These are phyloP conservation scores for Leptographium wingfieldii DNA, from an alignment of 2,329 filamentous ascomycete genomes.

Conservation along the genomic window DNA sequence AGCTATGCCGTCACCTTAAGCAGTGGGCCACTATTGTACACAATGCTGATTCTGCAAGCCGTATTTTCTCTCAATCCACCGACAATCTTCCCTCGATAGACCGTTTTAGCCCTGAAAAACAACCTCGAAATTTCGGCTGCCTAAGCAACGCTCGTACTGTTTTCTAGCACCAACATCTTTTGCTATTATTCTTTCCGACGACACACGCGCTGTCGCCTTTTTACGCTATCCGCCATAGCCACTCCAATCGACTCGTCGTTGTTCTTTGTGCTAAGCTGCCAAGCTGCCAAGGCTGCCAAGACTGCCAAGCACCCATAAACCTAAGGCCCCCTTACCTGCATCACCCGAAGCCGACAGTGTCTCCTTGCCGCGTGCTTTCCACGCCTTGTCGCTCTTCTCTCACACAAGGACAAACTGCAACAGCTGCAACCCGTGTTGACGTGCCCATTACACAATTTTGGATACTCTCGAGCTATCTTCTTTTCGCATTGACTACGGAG, in stretches of 20 bases:
- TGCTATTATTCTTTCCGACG: neutral
- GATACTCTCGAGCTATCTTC: neutral
- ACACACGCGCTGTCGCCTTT: neutral
- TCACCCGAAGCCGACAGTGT: neutral
- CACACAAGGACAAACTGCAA: neutral
- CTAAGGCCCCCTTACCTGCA: neutral
- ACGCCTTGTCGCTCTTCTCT: neutral
- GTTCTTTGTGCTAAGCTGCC: slow-evolving; percentile 1
- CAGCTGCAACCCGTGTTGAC: neutral
- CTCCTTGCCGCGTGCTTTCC: neutral
- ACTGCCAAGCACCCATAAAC: neutral
- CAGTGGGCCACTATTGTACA: neutral
- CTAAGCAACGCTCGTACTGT: neutral
- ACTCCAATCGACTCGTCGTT: neutral
- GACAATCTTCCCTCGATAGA: slow-evolving; percentile 18
- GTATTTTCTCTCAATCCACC: slow-evolving; percentile 12
- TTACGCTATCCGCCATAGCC: neutral
- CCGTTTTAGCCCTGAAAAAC: neutral
- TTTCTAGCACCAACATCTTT: neutral
- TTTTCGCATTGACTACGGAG: neutral
- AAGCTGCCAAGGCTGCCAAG: slow-evolving; percentile 5
- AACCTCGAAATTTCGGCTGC: neutral
- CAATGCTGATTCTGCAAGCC: slow-evolving; percentile 13
- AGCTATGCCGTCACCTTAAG: neutral
- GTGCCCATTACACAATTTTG: neutral